phyloP scores from a whole-genome alignment of 2,329 filamentous ascomycete genomes.

The Fusarium nelsonii region DNA sequence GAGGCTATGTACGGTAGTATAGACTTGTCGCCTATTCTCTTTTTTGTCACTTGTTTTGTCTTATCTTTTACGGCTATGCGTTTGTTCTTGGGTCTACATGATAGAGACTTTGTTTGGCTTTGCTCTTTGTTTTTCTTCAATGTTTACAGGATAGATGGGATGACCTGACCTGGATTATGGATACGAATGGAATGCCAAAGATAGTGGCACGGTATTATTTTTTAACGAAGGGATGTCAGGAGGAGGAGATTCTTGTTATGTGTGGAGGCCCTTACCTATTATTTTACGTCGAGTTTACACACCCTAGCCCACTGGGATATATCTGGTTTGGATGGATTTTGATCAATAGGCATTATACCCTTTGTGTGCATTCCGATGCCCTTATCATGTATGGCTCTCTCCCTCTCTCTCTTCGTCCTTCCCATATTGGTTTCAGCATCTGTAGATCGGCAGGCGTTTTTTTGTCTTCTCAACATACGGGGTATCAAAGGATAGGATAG shows the following conservation, averaged over 20 bases:
- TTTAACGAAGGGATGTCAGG: slow-evolving; percentile 31
- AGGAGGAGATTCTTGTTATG: slow-evolving; percentile 17
- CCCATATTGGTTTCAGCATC: slow-evolving; percentile 15
- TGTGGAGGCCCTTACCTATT: slow-evolving; percentile 15
- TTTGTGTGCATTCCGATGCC: slow-evolving; percentile 46
- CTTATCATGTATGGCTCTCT: slow-evolving; percentile 22
- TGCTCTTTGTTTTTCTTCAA: slow-evolving; percentile 8
- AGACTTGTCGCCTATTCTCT: slow-evolving; percentile 25
- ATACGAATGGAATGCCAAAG: slow-evolving; percentile 40
- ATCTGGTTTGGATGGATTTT: slow-evolving; percentile 37
- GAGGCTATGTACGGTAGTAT: slow-evolving; percentile 29
- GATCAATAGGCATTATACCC: slow-evolving; percentile 52
- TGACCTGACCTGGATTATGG: slow-evolving; percentile 21
- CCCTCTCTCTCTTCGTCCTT: not conserved
- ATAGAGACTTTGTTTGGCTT: slow-evolving; percentile 40
- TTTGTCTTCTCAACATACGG: not conserved
- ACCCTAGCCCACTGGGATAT: slow-evolving; percentile 27
- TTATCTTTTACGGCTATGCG: slow-evolving; percentile 15
- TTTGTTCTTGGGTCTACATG: slow-evolving; percentile 28
- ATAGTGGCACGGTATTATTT: not conserved
- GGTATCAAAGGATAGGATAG: not conserved
- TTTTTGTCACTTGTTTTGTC: slow-evolving; percentile 13
- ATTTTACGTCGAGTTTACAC: slow-evolving; percentile 22
- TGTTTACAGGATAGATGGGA: slow-evolving; percentile 42
- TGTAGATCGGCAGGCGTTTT: slow-evolving; percentile 23